These are phyloP conservation scores for Fagus sylvatica DNA, from an alignment of 306 rosid species.

Conservation along the genomic window DNA sequence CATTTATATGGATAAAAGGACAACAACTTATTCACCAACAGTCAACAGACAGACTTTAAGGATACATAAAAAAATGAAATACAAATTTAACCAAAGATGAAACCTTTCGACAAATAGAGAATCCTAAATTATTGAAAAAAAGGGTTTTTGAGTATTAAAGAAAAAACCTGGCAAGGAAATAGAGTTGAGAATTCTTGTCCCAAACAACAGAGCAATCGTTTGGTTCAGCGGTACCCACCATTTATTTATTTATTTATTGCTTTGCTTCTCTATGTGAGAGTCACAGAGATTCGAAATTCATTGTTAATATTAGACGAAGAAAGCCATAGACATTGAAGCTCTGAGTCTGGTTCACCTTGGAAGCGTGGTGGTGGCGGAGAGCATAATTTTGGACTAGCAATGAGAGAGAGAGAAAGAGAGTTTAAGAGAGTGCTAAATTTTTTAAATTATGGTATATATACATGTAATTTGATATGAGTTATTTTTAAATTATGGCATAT, in stretches of 20 bases:
- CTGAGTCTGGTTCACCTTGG: neutral
- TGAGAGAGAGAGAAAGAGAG: no score
- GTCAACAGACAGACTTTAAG: neutral
- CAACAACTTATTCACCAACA: neutral
- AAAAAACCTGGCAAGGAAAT: conserved; percentile 74
- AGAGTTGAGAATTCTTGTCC: conserved; percentile 73
- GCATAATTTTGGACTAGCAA: no score
- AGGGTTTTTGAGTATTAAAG: neutral
- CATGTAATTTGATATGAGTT: no score
- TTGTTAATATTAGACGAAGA: neutral
- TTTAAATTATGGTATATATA: no score
- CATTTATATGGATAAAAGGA: neutral
- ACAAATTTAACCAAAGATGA: neutral
- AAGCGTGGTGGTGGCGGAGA: neutral
- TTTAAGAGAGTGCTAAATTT: no score
- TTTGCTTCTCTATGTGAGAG: neutral
- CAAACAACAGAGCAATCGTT: conserved; percentile 58
- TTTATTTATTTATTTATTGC: neutral
- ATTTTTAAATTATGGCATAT: no score
- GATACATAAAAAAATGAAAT: neutral
- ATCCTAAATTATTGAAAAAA: neutral
- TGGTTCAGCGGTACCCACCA: conserved; percentile 15
- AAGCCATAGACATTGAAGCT: neutral
- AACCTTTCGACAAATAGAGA: neutral
- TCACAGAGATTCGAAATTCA: neutral